Conservation (phyloP, 345 rosid species). For the Eucalyptus regnans region DNA sequence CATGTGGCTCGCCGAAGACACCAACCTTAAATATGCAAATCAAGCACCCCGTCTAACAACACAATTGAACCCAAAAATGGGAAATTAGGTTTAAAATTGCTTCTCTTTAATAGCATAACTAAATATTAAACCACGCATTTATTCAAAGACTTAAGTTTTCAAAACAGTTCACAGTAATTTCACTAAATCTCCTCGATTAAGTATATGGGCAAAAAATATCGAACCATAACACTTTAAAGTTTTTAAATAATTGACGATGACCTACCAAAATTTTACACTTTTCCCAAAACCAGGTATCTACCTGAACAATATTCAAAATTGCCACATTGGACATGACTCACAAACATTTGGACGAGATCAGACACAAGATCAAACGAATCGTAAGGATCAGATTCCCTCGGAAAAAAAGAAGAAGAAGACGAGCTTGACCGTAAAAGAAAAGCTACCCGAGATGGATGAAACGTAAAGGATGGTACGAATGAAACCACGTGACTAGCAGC, state of each 20-base stretch:
- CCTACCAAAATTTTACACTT: no score
- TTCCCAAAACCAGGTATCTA: background rate
- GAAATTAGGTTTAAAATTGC: background rate
- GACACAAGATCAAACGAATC: background rate
- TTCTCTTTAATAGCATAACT: background rate
- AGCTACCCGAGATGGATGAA: background rate
- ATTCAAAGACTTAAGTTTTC: no score
- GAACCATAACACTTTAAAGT: no score
- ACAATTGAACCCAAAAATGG: background rate
- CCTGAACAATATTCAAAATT: background rate
- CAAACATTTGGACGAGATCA: background rate
- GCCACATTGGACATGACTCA: background rate
- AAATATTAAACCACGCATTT: no score
- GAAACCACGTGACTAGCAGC: background rate
- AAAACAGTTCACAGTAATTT: rapidly evolving
- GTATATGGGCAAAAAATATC: no score
- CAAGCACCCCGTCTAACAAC: background rate
- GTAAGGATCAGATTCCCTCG: background rate
- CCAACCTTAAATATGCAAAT: background rate
- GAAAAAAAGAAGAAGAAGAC: background rate
- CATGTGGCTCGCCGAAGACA: rapidly evolving
- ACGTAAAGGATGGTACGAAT: background rate
- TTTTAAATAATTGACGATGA: no score
- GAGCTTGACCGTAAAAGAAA: background rate
- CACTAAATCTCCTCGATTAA: no score